Conservation (phyloP, 2,329 filamentous ascomycete genomes). For the Cladosporium cucumerinum region DNA sequence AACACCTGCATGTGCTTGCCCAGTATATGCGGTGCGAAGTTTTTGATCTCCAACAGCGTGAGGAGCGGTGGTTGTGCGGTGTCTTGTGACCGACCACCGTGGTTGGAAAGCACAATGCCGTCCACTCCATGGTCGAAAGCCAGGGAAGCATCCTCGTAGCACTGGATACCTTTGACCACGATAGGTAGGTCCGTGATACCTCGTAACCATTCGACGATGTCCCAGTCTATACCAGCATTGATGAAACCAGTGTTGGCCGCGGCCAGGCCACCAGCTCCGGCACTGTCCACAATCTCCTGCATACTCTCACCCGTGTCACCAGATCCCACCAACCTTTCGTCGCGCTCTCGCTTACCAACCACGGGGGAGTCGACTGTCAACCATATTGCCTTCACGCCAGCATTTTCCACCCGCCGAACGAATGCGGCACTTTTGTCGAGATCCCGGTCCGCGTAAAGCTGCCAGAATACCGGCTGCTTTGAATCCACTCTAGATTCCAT, state of each 20-base stretch:
- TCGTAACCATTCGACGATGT: slow-evolving; percentile 45
- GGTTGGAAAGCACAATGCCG: slow-evolving; percentile 50
- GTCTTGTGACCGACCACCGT: slow-evolving; percentile 52
- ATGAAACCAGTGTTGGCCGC: slow-evolving; percentile 54
- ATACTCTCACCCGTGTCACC: background rate
- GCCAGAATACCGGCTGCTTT: slow-evolving; percentile 49
- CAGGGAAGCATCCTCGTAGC: slow-evolving; percentile 40
- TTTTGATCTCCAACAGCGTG: slow-evolving; percentile 58
- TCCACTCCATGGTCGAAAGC: slow-evolving; percentile 40
- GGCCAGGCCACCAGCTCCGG: slow-evolving; percentile 38
- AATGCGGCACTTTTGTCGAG: slow-evolving; percentile 45
- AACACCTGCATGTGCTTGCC: slow-evolving; percentile 50
- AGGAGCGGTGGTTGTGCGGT: slow-evolving; percentile 52
- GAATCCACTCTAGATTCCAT: slow-evolving; percentile 26
- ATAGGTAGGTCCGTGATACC: slow-evolving; percentile 51
- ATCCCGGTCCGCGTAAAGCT: slow-evolving; percentile 52
- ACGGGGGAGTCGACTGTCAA: slow-evolving; percentile 59
- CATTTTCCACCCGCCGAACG: slow-evolving; percentile 44
- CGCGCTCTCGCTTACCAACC: slow-evolving; percentile 51
- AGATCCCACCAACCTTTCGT: slow-evolving; percentile 29
- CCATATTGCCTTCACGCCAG: slow-evolving; percentile 53
- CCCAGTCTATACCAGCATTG: slow-evolving; percentile 52
- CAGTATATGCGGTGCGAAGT: slow-evolving; percentile 57
- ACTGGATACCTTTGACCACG: slow-evolving; percentile 44
- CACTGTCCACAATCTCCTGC: background rate